These are phyloP conservation scores for Ustulina deusta DNA, from an alignment of 2,329 filamentous ascomycete species.

Conservation along the genomic window DNA sequence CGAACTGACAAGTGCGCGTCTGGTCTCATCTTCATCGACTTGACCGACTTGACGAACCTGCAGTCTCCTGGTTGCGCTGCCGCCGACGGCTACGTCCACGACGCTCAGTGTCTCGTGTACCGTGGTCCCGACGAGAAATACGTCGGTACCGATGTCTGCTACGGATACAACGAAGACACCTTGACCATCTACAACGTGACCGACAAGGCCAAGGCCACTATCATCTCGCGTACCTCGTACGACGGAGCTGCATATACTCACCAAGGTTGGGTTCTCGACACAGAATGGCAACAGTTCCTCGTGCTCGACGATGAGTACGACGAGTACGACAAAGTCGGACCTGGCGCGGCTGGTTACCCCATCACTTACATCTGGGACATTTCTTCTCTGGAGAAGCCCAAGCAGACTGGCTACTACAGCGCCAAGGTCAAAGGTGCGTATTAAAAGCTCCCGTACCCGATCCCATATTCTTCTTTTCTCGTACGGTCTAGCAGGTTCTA, in stretches of 20 bases:
- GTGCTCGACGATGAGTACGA: constrained; percentile 64
- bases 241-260: constrained; percentile 66
- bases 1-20: constrained; percentile 60
- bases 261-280: constrained; percentile 63
- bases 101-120: constrained; percentile 70
- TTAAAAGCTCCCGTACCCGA: too few relatives aligned
- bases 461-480: too few relatives aligned
- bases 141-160: constrained; percentile 64
- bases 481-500: too few relatives aligned
- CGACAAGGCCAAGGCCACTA: constrained; percentile 56
- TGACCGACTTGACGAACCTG: constrained; percentile 65
- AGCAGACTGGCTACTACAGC: constrained; percentile 57
- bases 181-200: constrained; percentile 64
- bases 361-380: constrained; percentile 63
- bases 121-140: constrained; percentile 61
- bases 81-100: constrained; percentile 70
- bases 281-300: constrained; percentile 53
- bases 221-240: constrained; percentile 65
- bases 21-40: constrained; percentile 70
- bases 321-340: constrained; percentile 56
- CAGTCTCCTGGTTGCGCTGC: constrained; percentile 65
- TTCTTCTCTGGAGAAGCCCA: constrained; percentile 54
- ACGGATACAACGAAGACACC: constrained; percentile 66
- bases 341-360: constrained; percentile 53
- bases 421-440: constrained; percentile 49